Base-by-base conservation (phyloP, 1,139 yeast genomes). In the Yamadazyma siamensis region DNA sequence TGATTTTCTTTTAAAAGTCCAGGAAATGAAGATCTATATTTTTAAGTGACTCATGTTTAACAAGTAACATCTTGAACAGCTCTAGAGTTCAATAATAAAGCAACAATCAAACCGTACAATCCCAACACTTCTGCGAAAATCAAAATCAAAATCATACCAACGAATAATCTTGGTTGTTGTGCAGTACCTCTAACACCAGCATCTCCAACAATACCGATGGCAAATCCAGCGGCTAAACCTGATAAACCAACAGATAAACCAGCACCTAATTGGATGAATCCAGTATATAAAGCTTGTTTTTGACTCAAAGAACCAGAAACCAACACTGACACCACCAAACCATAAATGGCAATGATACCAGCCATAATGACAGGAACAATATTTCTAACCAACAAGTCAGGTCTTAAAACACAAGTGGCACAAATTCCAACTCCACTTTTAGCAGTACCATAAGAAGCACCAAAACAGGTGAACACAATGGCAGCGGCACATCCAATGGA, bases 391-490 rank as follows among this genome's bases (percentile, higher is more conserved):
- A 83, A 77, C 62, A 87, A 75, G 61, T 91, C 97, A 44, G 98
- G 98, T 77, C 96, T 85, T 61, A 91, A 74, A 41, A 89, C 96
- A 66, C 95, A 86, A 48, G 96, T 88, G 59, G 96, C 98, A 71
- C 96, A 88, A 58, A 94, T 89, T 79, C 99, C 98, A 44, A 91
- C 95, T 69, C 99, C 99, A 25, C 96, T 84, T 70, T 94, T 94
- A 56, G 99, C 99, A 47, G 98, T 94, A 73, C 98, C 99, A 62
- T 89, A 88, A 34, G 97, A 91, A 49, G 99, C 97, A 72, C 99
- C 99, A 54, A 89, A 84, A 65, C 96, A 87, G 62, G 98, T 91
- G 77, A 91, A 88, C 55, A 91, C 86, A 59, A 94, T 91, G 63
- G 99, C 97, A 35, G 97, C 89, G 40, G 98, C 95, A 74, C 98